A percentile compares a stretch with the other conserved stretches of the same genome.
Evolutionary conservation across 2,329 filamentous ascomycete species (phyloP).

Genomic region (Pezicula carpinea): DNA sequence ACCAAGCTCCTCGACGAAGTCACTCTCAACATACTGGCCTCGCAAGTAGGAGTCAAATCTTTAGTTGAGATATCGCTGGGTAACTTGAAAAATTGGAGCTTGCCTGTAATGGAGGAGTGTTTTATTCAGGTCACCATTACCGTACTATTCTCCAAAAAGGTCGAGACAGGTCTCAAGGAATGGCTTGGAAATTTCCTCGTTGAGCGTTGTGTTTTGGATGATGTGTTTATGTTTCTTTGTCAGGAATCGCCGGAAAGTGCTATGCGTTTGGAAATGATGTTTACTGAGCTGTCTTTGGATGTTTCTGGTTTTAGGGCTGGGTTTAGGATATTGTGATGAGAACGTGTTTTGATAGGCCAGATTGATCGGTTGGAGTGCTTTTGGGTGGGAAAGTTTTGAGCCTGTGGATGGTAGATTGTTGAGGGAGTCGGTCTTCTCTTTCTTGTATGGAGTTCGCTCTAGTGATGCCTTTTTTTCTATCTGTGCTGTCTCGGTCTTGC

Average conservation of each 20-base stretch:
- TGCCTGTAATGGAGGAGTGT: neutral
- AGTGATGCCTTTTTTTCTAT: too few species aligned
- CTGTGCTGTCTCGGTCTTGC: too few species aligned
- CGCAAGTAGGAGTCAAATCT: conserved; percentile 14
- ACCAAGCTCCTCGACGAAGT: conserved; percentile 19
- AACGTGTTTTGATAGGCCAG: neutral
- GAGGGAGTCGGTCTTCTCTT: too few species aligned
- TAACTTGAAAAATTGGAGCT: conserved; percentile 11
- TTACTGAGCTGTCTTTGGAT: too few species aligned
- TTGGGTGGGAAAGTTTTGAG: too few species aligned
- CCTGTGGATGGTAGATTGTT: too few species aligned
- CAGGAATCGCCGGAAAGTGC: conserved; percentile 2
- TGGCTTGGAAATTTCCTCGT: too few species aligned
- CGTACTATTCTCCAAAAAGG: conserved; percentile 15
- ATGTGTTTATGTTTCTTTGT: too few species aligned
- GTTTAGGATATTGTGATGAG: conserved; percentile 11
- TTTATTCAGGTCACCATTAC: conserved; percentile 1
- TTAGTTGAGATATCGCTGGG: conserved; percentile 13
- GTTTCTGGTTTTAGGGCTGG: neutral
- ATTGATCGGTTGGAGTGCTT: too few species aligned
- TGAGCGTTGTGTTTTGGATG: too few species aligned
- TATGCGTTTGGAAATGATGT: too few species aligned
- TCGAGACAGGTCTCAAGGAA: neutral
- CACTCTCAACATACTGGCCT: conserved; percentile 18
- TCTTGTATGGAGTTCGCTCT: too few species aligned